A percentile compares a stretch with the other conserved stretches of the same genome.
Evolutionary conservation across 192 early-diverging fungal species (phyloP).

Genomic region (Backusella luteola): DNA sequence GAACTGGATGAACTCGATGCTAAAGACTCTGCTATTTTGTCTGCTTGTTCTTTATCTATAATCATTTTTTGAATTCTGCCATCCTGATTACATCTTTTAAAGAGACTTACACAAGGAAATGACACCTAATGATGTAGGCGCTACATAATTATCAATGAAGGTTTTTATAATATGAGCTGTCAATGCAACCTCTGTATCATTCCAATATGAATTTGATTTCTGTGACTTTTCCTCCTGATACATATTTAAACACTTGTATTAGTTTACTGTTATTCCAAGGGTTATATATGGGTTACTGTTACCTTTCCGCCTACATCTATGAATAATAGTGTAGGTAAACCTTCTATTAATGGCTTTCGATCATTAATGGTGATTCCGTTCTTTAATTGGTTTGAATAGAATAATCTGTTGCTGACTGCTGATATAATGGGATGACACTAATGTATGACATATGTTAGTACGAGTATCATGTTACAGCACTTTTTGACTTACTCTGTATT

Average conservation of each 20-base stretch:
- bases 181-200: slow-evolving; percentile 50
- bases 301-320: slow-evolving; percentile 51
- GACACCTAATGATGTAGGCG: slow-evolving; percentile 56
- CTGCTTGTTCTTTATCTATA: slow-evolving; percentile 64
- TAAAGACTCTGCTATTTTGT: slow-evolving; percentile 38
- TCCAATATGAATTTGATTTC: slow-evolving; percentile 53
- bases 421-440: slow-evolving; percentile 67
- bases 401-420: slow-evolving; percentile 57
- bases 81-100: neutral
- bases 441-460: neutral
- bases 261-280: neutral
- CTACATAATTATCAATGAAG: slow-evolving; percentile 44
- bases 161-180: slow-evolving; percentile 40
- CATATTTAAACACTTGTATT: neutral
- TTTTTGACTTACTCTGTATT: slow-evolving; percentile 58
- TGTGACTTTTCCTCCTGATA: slow-evolving; percentile 42
- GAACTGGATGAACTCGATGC: slow-evolving; percentile 10
- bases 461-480: neutral
- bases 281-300: neutral
- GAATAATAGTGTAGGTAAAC: slow-evolving; percentile 55
- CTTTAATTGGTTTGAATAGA: slow-evolving; percentile 53
- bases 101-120: slow-evolving; percentile 64
- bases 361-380: slow-evolving; percentile 42
- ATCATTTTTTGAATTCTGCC: neutral
- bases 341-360: slow-evolving; percentile 42